phyloP scores from a whole-genome alignment of 1,284 basidiomycete species.

The Leccinum subrobustum region DNA sequence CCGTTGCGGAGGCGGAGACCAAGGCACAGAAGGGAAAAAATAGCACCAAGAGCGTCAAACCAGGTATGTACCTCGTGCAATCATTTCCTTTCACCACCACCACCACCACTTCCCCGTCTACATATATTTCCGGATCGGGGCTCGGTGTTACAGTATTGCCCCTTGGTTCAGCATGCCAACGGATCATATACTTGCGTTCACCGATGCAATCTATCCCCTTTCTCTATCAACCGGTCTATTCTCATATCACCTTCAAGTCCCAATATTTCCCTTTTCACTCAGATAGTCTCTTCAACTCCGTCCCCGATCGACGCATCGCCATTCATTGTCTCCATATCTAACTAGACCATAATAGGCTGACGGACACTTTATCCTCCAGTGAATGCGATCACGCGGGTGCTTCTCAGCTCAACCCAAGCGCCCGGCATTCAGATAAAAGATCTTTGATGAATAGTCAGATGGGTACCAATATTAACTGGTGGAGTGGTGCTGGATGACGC shows the following conservation, averaged over 20 bases:
- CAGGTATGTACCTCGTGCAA: slow-evolving; percentile 33
- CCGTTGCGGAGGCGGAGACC: slow-evolving; percentile 29
- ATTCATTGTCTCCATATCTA: slow-evolving; percentile 2
- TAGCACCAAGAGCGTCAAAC: slow-evolving; percentile 37
- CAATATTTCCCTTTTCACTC: slow-evolving; percentile 6
- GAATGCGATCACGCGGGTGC: slow-evolving; percentile 69
- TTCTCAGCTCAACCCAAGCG: slow-evolving; percentile 84
- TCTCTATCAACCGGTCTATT: slow-evolving; percentile 1
- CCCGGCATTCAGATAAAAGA: slow-evolving; percentile 74
- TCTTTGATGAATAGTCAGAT: slow-evolving; percentile 18
- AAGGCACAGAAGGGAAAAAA: slow-evolving; percentile 39
- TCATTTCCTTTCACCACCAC: not conserved
- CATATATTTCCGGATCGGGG: not conserved
- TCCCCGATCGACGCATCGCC: slow-evolving; percentile 14
- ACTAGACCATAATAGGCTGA: slow-evolving; percentile 12
- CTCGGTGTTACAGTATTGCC: slow-evolving; percentile 1
- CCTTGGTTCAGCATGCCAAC: not conserved
- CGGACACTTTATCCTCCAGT: slow-evolving; percentile 40
- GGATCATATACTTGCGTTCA: not conserved
- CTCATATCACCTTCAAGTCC: not conserved
- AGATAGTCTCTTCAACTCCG: slow-evolving; percentile 2
- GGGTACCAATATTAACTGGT: not conserved
- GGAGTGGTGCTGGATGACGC: slow-evolving; percentile 8
- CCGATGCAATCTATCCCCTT: not conserved
- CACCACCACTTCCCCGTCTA: not conserved